Base-by-base conservation (phyloP, 352 stramenopile species). In the Pythium vanterpoolii region DNA sequence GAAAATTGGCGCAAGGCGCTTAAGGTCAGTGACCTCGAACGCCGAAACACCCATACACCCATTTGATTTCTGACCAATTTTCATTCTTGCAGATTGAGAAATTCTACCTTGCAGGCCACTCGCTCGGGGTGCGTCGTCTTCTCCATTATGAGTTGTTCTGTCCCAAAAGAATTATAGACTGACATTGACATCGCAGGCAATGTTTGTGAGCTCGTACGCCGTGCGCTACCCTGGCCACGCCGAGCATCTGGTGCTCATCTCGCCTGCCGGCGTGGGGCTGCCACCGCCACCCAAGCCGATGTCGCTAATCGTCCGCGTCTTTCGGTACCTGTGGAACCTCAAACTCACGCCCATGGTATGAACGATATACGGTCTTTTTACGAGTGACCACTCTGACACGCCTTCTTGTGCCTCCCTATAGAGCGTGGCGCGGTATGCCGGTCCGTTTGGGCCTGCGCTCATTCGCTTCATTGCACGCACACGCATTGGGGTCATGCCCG, bases 1-100 rank as follows among this genome's bases (percentile, higher is more conserved):
- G 81, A 90, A 28, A 56, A 73, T 11, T 90, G 78, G 81, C 65
- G 78, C 40, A 82, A 77, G n/a, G 77, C 82, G 42, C 46, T 80
- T 4, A 73, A 75, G 72, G 76, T 83, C 14, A 6, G 44, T 36
- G 10, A 38, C 33, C 31, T 36, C 8, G 8, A 14, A 36, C 8
- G 31, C 13, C 31, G 31, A 5, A 51, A 36, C 8, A 21, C n/a
- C n/a, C n/a, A n/a, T n/a, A n/a, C n/a, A n/a, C n/a, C n/a, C 13
- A 47, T 44, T 7, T 21, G 6, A 44, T 44, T 44, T 44, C 34
- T 30, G 23, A 14, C 4, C 16, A 44, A 30, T 30, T 18, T 43
- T 18, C 6, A 36, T 9, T 48, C 16, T 47, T 13, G 14, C 5
- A 86, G 67, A 66, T 89, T n/a, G 58, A 85, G n/a, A 77, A 74